phyloP scores from a whole-genome alignment of 345 rosid species.

The Corchorus capsularis region DNA sequence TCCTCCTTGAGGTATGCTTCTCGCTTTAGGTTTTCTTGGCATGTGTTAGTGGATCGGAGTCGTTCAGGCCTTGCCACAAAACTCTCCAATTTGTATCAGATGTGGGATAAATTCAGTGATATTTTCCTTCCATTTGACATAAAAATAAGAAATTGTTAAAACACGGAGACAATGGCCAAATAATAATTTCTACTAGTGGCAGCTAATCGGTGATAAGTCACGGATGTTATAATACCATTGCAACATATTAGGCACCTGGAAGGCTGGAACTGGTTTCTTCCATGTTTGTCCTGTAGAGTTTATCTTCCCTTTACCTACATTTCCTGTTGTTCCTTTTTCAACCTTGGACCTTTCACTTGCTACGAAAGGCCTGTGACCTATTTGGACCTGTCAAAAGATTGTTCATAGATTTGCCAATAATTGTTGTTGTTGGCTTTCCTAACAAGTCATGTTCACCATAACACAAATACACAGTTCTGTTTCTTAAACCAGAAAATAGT shows the following conservation, averaged over 20 bases:
- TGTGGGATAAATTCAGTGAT: neutral
- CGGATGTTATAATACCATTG: neutral
- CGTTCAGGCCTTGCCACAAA: constrained; percentile 12
- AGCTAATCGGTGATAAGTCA: neutral
- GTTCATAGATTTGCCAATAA: neutral
- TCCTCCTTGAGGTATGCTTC: constrained; percentile 65
- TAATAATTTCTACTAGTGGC: neutral
- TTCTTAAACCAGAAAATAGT: neutral
- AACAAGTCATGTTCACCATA: neutral
- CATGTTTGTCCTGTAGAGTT: neutral
- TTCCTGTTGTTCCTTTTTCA: neutral
- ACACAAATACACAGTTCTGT: neutral
- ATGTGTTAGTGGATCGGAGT: constrained; percentile 11
- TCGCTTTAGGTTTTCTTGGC: constrained; percentile 44
- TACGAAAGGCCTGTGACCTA: neutral
- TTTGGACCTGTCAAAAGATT: neutral
- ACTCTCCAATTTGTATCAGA: constrained; percentile 15
- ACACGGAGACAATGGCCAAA: neutral
- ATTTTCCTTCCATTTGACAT: neutral
- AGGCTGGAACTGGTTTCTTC: neutral
- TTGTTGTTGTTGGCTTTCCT: neutral
- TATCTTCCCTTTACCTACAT: neutral
- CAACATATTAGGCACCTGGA: neutral
- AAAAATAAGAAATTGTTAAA: neutral
- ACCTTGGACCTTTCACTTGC: neutral